A percentile compares a stretch with the other conserved stretches of the same genome.
phyloP scores from a whole-genome alignment of 208 protist genomes.

The Lotmaria passim region DNA sequence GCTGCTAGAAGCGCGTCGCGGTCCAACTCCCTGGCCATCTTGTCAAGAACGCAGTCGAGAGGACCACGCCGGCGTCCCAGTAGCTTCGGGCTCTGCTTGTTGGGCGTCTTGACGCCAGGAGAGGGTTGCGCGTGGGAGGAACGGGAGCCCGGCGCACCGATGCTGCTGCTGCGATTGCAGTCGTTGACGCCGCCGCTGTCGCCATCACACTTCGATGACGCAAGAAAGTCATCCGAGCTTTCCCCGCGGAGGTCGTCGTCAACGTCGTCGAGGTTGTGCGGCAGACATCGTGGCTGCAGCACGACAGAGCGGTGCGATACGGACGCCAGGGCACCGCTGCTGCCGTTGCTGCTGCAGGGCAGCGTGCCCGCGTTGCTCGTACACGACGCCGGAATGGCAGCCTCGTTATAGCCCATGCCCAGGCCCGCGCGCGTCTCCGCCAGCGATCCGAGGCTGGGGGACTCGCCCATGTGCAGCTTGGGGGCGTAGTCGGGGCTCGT shows the following conservation, averaged over 20 bases:
- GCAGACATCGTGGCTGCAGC: constrained; percentile 25
- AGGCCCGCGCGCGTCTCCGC: constrained; percentile 4
- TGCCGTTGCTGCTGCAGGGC: constrained; percentile 13
- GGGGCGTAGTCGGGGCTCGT: not conserved
- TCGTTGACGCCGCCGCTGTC: not conserved
- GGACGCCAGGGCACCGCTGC: constrained; percentile 15
- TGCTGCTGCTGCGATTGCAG: not conserved
- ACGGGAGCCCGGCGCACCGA: not conserved
- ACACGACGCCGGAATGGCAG: not conserved
- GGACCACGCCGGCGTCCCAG: not conserved
- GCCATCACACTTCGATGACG: not conserved
- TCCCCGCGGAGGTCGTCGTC: constrained; percentile 7
- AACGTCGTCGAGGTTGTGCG: constrained; percentile 7
- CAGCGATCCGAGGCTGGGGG: constrained; percentile 3
- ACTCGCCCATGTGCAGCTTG: constrained; percentile 1
- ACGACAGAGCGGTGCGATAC: constrained; percentile 22
- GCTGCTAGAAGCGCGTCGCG: constrained; percentile 1
- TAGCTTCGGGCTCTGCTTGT: constrained; percentile 9
- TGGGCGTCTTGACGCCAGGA: constrained; percentile 1
- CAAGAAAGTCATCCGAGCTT: constrained; percentile 12
- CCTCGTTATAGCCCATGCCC: constrained; percentile 10
- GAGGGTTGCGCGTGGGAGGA: not conserved
- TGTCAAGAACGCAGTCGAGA: not conserved
- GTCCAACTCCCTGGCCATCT: not conserved
- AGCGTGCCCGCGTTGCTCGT: constrained; percentile 13